A percentile compares a stretch with the other conserved stretches of the same genome.
These are phyloP conservation scores for Eucalyptus viminalis DNA, from an alignment of 345 rosid species.

Conservation along the genomic window DNA sequence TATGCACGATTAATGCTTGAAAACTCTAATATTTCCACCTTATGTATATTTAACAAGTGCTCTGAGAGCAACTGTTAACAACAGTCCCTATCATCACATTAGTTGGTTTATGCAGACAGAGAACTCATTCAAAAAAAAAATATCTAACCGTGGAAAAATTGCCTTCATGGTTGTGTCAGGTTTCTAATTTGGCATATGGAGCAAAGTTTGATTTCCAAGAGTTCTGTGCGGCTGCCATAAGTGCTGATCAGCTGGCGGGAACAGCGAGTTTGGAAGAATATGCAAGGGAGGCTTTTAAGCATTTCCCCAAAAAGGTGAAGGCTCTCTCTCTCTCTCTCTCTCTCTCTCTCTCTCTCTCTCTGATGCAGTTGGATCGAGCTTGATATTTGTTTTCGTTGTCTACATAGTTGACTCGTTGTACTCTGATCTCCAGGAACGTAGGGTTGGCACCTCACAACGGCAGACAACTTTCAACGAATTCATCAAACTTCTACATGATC, in stretches of 20 bases:
- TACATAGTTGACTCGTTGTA: not conserved
- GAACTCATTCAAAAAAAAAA: not conserved
- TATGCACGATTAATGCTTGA: not conserved
- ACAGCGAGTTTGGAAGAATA: constrained; percentile 80
- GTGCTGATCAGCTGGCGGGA: constrained; percentile 83
- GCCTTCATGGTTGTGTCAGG: constrained; percentile 13
- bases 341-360: not conserved
- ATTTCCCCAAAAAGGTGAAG: constrained; percentile 75
- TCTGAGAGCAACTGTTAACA: not conserved
- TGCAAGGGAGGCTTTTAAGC: constrained; percentile 66
- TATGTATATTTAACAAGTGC: not conserved
- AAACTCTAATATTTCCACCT: too few relatives aligned
- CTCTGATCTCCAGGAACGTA: not conserved
- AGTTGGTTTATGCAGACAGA: not conserved
- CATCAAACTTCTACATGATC: not conserved
- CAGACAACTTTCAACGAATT: not conserved
- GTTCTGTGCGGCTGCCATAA: constrained; percentile 76
- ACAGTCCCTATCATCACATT: not conserved
- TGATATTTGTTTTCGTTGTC: not conserved
- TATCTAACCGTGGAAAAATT: not conserved
- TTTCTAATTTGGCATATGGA: constrained; percentile 46
- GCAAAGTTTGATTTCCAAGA: constrained; percentile 66
- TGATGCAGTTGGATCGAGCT: not conserved
- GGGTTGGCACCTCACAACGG: not conserved
- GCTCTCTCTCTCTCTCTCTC: too few relatives aligned